Percentiles rank a stretch among this genome's conserved stretches.
phyloP scores from a whole-genome alignment of 305 asterid species.

The Nicotiana rustica region DNA sequence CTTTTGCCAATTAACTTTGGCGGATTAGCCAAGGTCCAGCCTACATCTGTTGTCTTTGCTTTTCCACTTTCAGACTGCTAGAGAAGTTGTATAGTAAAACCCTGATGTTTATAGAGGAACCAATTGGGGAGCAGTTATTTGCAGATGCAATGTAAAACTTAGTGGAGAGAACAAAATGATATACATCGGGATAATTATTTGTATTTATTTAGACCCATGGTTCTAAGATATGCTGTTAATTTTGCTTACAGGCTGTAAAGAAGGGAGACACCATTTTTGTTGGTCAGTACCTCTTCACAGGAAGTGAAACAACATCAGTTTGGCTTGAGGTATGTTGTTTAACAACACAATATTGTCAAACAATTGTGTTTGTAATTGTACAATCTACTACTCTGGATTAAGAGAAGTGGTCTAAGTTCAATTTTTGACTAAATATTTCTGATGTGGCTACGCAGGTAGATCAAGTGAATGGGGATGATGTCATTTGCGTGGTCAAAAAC shows the following conservation, averaged over 20 bases:
- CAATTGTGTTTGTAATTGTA: slow-evolving; percentile 21
- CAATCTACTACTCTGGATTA: background rate
- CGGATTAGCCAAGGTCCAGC: slow-evolving; percentile 80
- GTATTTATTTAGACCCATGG: background rate
- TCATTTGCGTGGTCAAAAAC: slow-evolving; percentile 81
- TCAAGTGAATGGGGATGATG: slow-evolving; percentile 77
- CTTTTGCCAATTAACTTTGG: slow-evolving; percentile 87
- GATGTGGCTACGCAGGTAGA: slow-evolving; percentile 62
- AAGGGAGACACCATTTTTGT: slow-evolving; percentile 82
- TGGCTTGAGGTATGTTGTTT: slow-evolving; percentile 76
- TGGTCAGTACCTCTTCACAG: slow-evolving; percentile 86
- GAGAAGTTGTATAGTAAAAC: background rate
- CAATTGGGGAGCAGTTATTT: background rate
- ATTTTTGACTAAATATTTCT: background rate
- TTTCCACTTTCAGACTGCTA: background rate
- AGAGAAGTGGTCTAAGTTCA: background rate
- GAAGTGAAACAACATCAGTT: slow-evolving; percentile 89
- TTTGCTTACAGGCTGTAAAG: slow-evolving; percentile 70
- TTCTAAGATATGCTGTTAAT: background rate
- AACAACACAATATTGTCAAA: too few species aligned
- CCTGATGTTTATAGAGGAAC: background rate
- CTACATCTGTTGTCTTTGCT: background rate
- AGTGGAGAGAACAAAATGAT: background rate
- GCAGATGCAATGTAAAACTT: background rate
- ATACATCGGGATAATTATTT: background rate